phyloP scores from a whole-genome alignment of 2,329 filamentous ascomycete species.

The Penicillium brevicompactum region DNA sequence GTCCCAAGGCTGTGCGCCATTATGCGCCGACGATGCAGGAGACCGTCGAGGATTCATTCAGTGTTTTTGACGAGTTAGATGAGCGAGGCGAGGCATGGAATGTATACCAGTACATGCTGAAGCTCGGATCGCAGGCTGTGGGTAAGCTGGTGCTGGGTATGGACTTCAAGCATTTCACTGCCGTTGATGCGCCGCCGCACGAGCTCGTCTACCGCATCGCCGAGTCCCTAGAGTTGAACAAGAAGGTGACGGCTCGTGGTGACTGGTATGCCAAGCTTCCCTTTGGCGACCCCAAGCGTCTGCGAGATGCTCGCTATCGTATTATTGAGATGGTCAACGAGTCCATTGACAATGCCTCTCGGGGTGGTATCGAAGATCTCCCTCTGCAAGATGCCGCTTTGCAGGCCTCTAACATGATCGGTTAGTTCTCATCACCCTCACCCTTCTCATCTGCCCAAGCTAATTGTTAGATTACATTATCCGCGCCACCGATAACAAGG shows the following conservation, averaged over 20 bases:
- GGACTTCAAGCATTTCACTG: slow-evolving; percentile 50
- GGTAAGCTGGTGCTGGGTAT: slow-evolving; percentile 49
- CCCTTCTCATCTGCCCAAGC: not conserved
- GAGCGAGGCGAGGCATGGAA: slow-evolving; percentile 48
- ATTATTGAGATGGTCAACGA: slow-evolving; percentile 22
- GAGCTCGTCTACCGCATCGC: slow-evolving; percentile 57
- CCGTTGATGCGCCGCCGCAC: slow-evolving; percentile 51
- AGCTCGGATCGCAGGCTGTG: slow-evolving; percentile 48
- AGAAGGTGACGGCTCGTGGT: slow-evolving; percentile 58
- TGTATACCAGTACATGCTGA: slow-evolving; percentile 54
- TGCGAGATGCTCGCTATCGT: slow-evolving; percentile 32
- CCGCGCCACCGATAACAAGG: slow-evolving; percentile 43
- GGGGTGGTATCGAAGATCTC: slow-evolving; percentile 19
- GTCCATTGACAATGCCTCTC: slow-evolving; percentile 20
- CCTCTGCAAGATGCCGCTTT: slow-evolving; percentile 23
- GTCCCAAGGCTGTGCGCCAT: slow-evolving; percentile 23
- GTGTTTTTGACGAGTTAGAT: slow-evolving; percentile 53
- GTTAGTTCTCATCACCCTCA: slow-evolving; percentile 6
- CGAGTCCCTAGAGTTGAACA: slow-evolving; percentile 58
- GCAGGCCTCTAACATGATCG: slow-evolving; percentile 22
- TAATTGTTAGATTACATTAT: slow-evolving; percentile 51
- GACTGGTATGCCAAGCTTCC: slow-evolving; percentile 60
- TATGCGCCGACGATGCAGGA: slow-evolving; percentile 63
- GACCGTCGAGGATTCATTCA: slow-evolving; percentile 55
- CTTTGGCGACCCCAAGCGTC: slow-evolving; percentile 57